Evolutionary conservation across 2,329 filamentous ascomycete species (phyloP), one percentile per base, ranked within the genome.

Genomic region (Penicillium sp.): DNA sequence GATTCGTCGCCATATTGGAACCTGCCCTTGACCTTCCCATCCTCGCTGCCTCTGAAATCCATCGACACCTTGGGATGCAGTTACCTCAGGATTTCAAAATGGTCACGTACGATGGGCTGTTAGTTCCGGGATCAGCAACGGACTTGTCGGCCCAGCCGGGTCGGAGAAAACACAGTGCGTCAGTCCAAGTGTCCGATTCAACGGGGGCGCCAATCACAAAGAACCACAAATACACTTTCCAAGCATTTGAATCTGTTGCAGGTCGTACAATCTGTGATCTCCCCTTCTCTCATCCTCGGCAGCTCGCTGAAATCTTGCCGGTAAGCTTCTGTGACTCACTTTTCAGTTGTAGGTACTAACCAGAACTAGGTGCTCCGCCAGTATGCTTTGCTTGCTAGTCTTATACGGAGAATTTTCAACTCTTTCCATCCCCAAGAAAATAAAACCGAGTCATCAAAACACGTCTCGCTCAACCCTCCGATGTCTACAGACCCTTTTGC

Each of bases 231-330:
- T 78, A 76, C 52, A 72, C 68, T 1, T 74, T 78, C 44, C 72
- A 77, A 39, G 62, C 71, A 0, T 73, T 75, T 49, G 73, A 75
- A 47, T 66, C 71, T 30, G 67, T 71, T 33, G 66, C 71, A 13
- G 72, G 73, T 20, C 68, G 70, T 29, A 74, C 69, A 13, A 66
- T 77, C 30, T 68, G 62, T 46, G 71, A 76, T 18, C 62, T 78
- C 18, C 72, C 71, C 3, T 77, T 78, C 45, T 73, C 69, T 9
- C 75, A 78, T 60, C 75, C 75, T 13, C 71, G 73, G 30, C 75
- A 78, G 59, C 60, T 77, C 33, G 69, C 73, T 24, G 71, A 75
- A 42, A 69, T 74, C 26, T 59, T 78, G 51, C 75, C 75, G 21
- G 69, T 76, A 62, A 49, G 68, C 60, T 23, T 41, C 13, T 7